phyloP scores from a whole-genome alignment of 2,329 filamentous ascomycete genomes.

The Hypoxylon sp. region DNA sequence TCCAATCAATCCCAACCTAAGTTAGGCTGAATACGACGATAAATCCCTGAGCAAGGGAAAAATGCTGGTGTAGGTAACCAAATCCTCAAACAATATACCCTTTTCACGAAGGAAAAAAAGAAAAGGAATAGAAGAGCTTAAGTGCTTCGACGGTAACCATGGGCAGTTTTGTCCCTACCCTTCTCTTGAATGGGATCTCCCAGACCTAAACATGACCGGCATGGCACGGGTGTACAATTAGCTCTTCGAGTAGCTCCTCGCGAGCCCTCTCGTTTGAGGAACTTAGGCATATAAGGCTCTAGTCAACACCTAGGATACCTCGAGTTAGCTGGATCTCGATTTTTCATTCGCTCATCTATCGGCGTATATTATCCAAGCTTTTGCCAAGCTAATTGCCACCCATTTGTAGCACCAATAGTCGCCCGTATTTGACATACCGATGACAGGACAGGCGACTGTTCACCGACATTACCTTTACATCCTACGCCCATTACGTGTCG shows the following conservation, averaged over 20 bases:
- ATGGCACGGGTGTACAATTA: background rate
- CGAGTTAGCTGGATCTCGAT: background rate
- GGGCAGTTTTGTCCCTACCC: no score
- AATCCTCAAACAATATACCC: no score
- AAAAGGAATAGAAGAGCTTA: no score
- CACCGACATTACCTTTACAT: conserved; percentile 5
- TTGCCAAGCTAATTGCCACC: background rate
- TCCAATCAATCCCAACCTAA: no score
- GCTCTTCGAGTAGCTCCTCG: background rate
- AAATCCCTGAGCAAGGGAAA: no score
- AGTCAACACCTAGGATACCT: background rate
- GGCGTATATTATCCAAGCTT: background rate
- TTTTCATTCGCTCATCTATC: background rate
- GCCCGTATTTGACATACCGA: background rate
- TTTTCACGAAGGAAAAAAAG: no score
- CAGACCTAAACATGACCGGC: conserved; percentile 12
- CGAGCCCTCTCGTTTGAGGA: conserved; percentile 4
- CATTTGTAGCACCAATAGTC: background rate
- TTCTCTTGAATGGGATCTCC: no score
- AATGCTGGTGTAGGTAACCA: no score
- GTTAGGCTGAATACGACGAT: no score
- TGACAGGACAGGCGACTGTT: background rate
- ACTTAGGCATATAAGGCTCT: background rate
- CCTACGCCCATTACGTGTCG: background rate
- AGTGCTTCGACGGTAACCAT: no score